A percentile compares a stretch with the other conserved stretches of the same genome.
Evolutionary conservation across 176 grass and related monocot species (phyloP).

Genomic region (Guadua angustifolia): DNA sequence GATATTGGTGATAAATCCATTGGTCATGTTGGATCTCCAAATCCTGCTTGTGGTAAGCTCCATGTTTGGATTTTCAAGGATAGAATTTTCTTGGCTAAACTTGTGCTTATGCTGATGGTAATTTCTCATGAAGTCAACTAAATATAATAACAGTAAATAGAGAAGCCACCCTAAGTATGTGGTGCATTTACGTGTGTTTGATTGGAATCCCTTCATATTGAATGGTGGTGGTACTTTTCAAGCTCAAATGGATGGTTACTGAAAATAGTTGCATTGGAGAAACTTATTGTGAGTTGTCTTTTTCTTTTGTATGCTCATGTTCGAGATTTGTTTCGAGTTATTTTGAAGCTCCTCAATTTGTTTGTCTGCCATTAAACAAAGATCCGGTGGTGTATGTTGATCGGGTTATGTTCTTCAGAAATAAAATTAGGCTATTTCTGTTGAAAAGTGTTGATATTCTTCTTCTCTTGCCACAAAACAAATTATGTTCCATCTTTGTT

Average conservation of each 20-base stretch:
- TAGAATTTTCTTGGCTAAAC: neutral
- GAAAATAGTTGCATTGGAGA: conserved; percentile 8
- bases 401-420: neutral
- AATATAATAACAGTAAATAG: conserved; percentile 10
- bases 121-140: conserved; percentile 21
- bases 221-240: neutral
- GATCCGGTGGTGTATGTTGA: neutral
- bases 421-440: neutral
- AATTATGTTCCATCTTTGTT: neutral
- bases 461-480: conserved; percentile 18
- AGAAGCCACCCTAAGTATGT: conserved; percentile 11
- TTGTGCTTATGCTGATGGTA: conserved; percentile 5
- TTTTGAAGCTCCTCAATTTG: conserved; percentile 3
- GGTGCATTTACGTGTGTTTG: neutral
- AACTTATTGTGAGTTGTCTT: neutral
- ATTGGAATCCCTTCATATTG: conserved; percentile 29
- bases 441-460: conserved; percentile 1
- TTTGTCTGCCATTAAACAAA: conserved; percentile 5
- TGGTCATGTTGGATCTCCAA: conserved; percentile 97
- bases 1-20: conserved; percentile 62
- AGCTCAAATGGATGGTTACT: neutral
- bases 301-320: neutral
- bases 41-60: conserved; percentile 78
- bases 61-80: conserved; percentile 28
- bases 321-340: neutral